Base-by-base conservation (phyloP, 108 stramenopile species). In the Pseudonitzschia multistriata region DNA sequence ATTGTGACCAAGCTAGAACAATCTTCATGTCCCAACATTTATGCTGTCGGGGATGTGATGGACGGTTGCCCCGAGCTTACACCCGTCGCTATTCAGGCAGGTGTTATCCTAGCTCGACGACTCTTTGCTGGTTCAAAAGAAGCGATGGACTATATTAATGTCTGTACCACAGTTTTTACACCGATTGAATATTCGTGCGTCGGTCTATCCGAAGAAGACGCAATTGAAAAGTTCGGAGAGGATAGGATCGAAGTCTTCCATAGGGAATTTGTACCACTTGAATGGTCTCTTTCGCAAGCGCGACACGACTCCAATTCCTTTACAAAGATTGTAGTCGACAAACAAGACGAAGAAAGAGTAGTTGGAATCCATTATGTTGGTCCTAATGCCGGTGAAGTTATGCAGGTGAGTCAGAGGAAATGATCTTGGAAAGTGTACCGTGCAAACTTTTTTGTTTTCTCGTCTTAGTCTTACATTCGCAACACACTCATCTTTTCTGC, bases 341-440 rank as follows among this genome's bases (percentile, higher is more conserved):
- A 88, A 69, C 61, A 77, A 14, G 54, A 73, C 69, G 47, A 81
- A 8, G 78, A 87, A 39, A 79, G 76, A 47, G 97, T 99, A 10
- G 67, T 99, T 49, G 99, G 99, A 57, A 88, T 99, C 24, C 99
- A 99, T 76, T 97, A 90, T 73, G 73, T 95, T 11, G 97, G 97
- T 48, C 99, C 99, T 30, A 92, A 98, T 71, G 99, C 99, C n/a
- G 99, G 99, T 28, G 99, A 99, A 84, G 89, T 93, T 27, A 88
- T 91, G 83, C 94, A 97, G 63, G 63, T 64, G 47, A 64, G 63
- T 64, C 34, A 35, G 13, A 31, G 63, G 19, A 47, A 64, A 64
- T 40, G 52, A 25, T 19, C 8, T 53, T 0, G n/a, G n/a, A n/a
- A n/a, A n/a, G n/a, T n/a, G n/a, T n/a, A n/a, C n/a, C n/a, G n/a